Conservation (phyloP, 2,329 filamentous ascomycete species). For the Huntiella decipiens region DNA sequence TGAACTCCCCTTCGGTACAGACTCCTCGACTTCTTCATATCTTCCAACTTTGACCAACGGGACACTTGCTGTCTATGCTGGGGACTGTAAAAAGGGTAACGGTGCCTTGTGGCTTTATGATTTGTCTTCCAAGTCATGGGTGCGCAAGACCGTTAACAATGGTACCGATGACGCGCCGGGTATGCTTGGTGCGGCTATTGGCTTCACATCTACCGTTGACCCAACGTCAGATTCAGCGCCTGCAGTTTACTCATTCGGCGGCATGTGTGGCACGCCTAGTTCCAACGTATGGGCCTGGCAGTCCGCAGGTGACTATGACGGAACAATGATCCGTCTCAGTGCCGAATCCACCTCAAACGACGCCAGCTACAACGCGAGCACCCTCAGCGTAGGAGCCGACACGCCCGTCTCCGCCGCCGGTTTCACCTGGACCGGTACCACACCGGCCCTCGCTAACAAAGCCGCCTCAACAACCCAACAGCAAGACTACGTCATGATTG, state of each 20-base stretch:
- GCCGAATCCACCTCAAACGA: conserved; percentile 20
- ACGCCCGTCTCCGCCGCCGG: conserved; percentile 50
- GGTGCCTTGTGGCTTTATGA: conserved; percentile 51
- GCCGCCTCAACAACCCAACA: conserved; percentile 50
- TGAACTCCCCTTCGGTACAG: conserved; percentile 42
- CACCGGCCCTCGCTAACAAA: conserved; percentile 49
- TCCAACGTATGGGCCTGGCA: conserved; percentile 39
- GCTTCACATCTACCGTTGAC: conserved; percentile 45
- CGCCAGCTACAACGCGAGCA: conserved; percentile 15
- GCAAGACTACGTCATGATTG: conserved; percentile 61
- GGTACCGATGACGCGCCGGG: conserved; percentile 20
- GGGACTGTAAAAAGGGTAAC: conserved; percentile 42
- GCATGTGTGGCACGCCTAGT: conserved; percentile 46
- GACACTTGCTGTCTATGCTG: conserved; percentile 53
- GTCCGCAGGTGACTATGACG: conserved; percentile 56
- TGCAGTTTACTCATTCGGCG: conserved; percentile 60
- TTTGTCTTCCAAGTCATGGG: conserved; percentile 21
- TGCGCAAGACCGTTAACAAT: conserved; percentile 10
- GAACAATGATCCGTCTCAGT: conserved; percentile 48
- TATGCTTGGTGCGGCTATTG: conserved; percentile 37
- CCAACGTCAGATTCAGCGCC: conserved; percentile 23
- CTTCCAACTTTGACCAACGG: conserved; percentile 45
- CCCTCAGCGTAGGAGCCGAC: conserved; percentile 21
- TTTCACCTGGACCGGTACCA: conserved; percentile 60
- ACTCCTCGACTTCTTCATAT: conserved; percentile 36